Evolutionary conservation across 148 eudicot genomes (phyloP), one percentile per base, ranked within the genome.

Genomic region (Polygonum maritimum): DNA sequence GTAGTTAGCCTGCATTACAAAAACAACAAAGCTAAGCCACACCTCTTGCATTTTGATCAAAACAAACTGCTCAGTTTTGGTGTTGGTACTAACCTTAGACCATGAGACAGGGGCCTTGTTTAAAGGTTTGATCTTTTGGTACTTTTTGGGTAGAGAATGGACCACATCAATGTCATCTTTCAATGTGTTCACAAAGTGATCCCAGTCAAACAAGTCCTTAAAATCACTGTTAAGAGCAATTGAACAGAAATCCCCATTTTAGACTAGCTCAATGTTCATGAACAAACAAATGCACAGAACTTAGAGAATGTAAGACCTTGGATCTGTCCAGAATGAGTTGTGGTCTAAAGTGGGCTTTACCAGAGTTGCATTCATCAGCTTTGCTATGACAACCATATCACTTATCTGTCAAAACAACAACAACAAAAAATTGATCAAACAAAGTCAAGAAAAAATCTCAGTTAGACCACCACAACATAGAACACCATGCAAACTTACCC

Each of bases 261-360:
- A 19, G 26, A 7, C 19, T 58, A 6, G 36, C 9, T 7, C 65
- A 21, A 65, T 15, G 14, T 36, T 38, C 15, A 7, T 44, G 31
- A 26, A 26, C 31, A 26, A 16, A 19, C 16, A 67, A 67, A 15
- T 36, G 15, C 41, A 67, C 71, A 67, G 19, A 4, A 15, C 55
- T 51, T 14, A 51, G n/a, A 51, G n/a, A 16, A 51, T 18, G 7
- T 18, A 51, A 2, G 74, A 91, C 96, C 96, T 91, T 44, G 87
- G 85, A 85, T 91, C 97, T 8, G 88, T 85, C 97, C 93, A 91
- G 52, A 87, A 91, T 7, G 93, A 89, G n/a, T 84, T 76, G 55
- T 88, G 91, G 76, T 91, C 97, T 9, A 91, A 81, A 38, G 84
- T 79, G 71, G 93, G 97, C 36, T 81, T 88, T 63, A 91, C 92